Base-by-base conservation (phyloP, 768 basidiomycete species). In the Russula foetens region DNA sequence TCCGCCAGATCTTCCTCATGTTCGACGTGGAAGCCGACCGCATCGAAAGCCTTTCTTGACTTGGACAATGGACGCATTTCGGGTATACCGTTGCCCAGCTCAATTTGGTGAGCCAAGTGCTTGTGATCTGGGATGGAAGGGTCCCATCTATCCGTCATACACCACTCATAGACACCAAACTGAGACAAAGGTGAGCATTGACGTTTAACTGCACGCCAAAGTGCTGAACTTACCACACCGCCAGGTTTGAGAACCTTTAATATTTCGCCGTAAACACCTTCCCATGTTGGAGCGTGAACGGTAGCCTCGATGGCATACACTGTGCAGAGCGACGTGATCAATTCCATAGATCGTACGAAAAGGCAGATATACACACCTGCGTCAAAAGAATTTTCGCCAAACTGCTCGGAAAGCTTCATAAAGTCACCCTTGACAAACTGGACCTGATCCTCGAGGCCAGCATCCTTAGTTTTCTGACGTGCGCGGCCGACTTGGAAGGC, bases 111-210 rank as follows among this genome's bases (percentile, higher is more conserved):
- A 14, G 92, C 91, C 59, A 98, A 84, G 47, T 81, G 81, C 76
- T 94, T 95, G 81, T 98, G 96, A 56, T 81, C 74, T 19, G 93
- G 89, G 70, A 79, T 88, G 48, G 88, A 81, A 41, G 90, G 82
- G 74, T 98, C 89, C 91, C 95, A 95, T 3, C 74, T 71, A 72
- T 98, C 94, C 21, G 97, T 98, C 97, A 99, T 98, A 74, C 85
- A 87, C 96, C 96, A 99, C 72, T 98, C 97, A 74, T 98, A 99
- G 39, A 98, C 90, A 69, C 95, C 96, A 73, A 97, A 97, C 90
- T 95, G 63, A 1, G 43, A 26, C 1, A 24, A 7, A 35, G 19
- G 33, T 62, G 9, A 53, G 41, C 46, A 66, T 63, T 1, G 50
- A n/a, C 35, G n/a, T 53, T 24, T 26, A 43, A 23, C 24, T 48